These are phyloP conservation scores for Aureobasidium sp. DNA, from an alignment of 2,329 filamentous ascomycete species.

Conservation along the genomic window DNA sequence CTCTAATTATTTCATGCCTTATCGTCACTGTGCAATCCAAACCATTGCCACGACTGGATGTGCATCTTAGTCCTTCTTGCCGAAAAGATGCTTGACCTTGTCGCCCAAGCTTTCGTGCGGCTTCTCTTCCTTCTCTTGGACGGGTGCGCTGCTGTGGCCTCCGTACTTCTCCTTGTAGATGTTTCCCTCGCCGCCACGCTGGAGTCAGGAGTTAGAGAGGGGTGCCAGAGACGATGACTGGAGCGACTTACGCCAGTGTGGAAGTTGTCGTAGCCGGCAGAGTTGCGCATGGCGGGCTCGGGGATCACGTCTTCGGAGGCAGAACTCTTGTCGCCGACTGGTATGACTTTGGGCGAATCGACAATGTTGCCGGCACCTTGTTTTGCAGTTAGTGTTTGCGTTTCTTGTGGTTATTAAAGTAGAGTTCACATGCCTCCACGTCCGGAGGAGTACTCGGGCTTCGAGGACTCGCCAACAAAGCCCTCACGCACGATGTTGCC, in stretches of 20 bases:
- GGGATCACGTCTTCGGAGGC: slow-evolving; percentile 38
- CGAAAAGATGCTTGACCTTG: slow-evolving; percentile 38
- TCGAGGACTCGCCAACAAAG: slow-evolving; percentile 30
- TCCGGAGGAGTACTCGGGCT: slow-evolving; percentile 34
- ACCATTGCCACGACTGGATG: background rate
- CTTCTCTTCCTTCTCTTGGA: slow-evolving; percentile 24
- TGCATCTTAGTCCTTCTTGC: slow-evolving; percentile 15
- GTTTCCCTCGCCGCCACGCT: slow-evolving; percentile 42
- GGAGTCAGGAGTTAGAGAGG: background rate
- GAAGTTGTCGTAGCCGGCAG: slow-evolving; percentile 36
- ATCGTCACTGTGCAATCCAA: background rate
- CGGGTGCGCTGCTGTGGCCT: slow-evolving; percentile 31
- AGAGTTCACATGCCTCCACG: slow-evolving; percentile 22
- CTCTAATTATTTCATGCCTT: slow-evolving; percentile 11
- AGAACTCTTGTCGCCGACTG: slow-evolving; percentile 19
- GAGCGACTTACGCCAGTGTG: slow-evolving; percentile 38
- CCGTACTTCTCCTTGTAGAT: slow-evolving; percentile 43
- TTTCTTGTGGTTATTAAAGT: background rate
- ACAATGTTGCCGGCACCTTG: slow-evolving; percentile 37
- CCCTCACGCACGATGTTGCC: slow-evolving; percentile 42
- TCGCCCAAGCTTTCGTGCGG: slow-evolving; percentile 31
- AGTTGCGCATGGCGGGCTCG: slow-evolving; percentile 33
- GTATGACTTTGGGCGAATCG: slow-evolving; percentile 30
- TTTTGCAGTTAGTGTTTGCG: background rate
- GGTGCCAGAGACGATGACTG: background rate